These are phyloP conservation scores for Ceratocystis colombiana DNA, from an alignment of 2,329 filamentous ascomycete genomes.

Conservation along the genomic window DNA sequence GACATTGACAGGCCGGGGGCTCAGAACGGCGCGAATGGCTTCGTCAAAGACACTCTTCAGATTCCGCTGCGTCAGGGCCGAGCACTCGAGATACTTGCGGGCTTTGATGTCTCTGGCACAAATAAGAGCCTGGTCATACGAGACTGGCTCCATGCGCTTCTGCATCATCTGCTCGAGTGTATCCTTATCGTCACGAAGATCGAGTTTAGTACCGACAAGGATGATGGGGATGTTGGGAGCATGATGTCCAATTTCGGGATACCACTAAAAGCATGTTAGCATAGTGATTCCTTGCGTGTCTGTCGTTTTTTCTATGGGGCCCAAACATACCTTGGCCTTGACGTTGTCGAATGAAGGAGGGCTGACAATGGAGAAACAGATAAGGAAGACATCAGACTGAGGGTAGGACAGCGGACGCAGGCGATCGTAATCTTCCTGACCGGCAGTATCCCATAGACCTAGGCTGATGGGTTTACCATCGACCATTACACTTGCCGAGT, in stretches of 20 bases:
- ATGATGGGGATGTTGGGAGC: constrained; percentile 93
- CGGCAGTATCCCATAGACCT: constrained; percentile 95
- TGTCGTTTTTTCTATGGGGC: background rate
- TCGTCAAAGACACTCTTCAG: constrained; percentile 98
- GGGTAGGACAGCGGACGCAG: constrained; percentile 92
- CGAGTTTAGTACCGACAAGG: constrained; percentile 91
- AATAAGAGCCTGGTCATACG: constrained; percentile 80
- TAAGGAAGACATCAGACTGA: constrained; percentile 95
- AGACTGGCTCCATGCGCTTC: constrained; percentile 95
- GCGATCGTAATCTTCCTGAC: constrained; percentile 96
- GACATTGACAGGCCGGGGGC: constrained; percentile 49
- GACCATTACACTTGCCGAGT: constrained; percentile 97
- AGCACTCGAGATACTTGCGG: constrained; percentile 97
- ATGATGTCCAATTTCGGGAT: constrained; percentile 93
- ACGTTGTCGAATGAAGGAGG: constrained; percentile 98
- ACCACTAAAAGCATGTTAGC: constrained; percentile 55
- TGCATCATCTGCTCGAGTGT: constrained; percentile 73
- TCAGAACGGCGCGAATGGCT: constrained; percentile 76
- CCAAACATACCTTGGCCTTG: constrained; percentile 71
- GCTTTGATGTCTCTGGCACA: constrained; percentile 91
- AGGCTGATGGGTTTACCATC: constrained; percentile 96
- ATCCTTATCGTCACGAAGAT: constrained; percentile 77
- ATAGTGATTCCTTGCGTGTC: too few relatives aligned
- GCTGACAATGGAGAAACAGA: constrained; percentile 97
- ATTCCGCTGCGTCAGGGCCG: constrained; percentile 89